Evolutionary conservation across 2,329 filamentous ascomycete species (phyloP), one percentile per base, ranked within the genome.

Genomic region (Hypoxylon sp.): DNA sequence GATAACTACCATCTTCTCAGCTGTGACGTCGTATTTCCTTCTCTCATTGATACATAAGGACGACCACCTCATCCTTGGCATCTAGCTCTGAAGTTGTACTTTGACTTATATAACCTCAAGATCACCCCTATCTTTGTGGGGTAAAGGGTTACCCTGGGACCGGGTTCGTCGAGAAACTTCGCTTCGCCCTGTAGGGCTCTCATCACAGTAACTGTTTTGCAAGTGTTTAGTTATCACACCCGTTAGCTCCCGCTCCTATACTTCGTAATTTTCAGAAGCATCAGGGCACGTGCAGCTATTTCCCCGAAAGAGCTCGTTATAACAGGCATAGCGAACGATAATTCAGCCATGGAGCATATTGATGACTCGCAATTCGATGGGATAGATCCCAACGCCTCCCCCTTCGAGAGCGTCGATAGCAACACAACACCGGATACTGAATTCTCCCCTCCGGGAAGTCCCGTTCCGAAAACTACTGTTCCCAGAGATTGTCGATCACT

Each of bases 341-440:
- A 39, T 58, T 60, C 69, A n/a, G 63, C 70, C 14, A 75, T 78
- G 71, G 77, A 73, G 17, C 69, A 73, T 44, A 63, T 78, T 55
- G 78, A 78, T 13, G 72, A 74, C 44, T 55, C 71, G 11, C 71
- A 70, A 11, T 74, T 71, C 51, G 75, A 75, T 50, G 79, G 76
- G 50, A 74, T 78, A 53, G 80, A 83, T 59, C 73, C 77, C 19
- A 78, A 77, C 63, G 74, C 74, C 13, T 83, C 81, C 9, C 79
- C 77, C 10, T 71, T 78, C 35, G 79, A 77, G 14, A 82, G 77
- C 63, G 74, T 77, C 50, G 80, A 76, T 51, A 78, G 76, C 59
- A 81, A 81, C 66, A 82, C 82, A 26, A 86, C 85, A 17, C 84
- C 85, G n/a, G 78, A 83, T 70, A 86, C 84, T 50, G 84, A 85